Conservation (phyloP, 768 basidiomycete species). For the Tephrocybe rancida region DNA sequence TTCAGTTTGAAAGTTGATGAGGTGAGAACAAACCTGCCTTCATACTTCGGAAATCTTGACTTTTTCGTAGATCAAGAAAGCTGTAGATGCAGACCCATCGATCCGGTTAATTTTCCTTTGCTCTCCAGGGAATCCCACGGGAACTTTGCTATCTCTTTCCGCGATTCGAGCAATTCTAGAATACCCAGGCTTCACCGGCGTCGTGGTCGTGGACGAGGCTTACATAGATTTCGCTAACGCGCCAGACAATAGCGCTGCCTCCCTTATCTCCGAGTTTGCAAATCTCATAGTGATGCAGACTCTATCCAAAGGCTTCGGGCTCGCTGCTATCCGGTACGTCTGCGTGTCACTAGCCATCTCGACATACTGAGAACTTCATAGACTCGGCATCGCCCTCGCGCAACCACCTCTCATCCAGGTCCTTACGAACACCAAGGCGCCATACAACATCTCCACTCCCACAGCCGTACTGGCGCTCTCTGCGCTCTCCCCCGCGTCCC, state of each 20-base stretch:
- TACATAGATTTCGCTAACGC: conserved; percentile 89
- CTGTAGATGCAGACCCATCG: conserved; percentile 65
- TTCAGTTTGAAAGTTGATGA: conserved; percentile 79
- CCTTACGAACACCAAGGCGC: conserved; percentile 94
- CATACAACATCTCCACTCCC: conserved; percentile 94
- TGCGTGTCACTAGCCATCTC: not conserved
- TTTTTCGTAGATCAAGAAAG: conserved; percentile 63
- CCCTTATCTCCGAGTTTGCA: conserved; percentile 76
- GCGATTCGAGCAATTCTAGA: conserved; percentile 73
- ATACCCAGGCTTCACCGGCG: conserved; percentile 82
- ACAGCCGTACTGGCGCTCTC: conserved; percentile 81
- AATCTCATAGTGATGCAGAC: conserved; percentile 98
- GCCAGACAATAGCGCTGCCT: conserved; percentile 59
- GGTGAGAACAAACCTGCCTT: conserved; percentile 43
- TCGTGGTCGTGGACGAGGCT: conserved; percentile 95
- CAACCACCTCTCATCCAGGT: conserved; percentile 90
- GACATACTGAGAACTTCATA: conserved; percentile 29
- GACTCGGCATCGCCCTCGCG: conserved; percentile 88
- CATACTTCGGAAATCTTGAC: not conserved
- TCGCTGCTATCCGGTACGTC: conserved; percentile 90
- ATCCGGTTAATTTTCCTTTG: conserved; percentile 95
- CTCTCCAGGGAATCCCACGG: conserved; percentile 97
- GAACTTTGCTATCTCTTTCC: conserved; percentile 77
- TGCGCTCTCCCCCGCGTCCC: conserved; percentile 69
- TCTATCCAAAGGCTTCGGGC: conserved; percentile 92